These are phyloP conservation scores for Saccharomycodes ludwigii DNA, from an alignment of 805 yeast genomes.

Conservation along the genomic window DNA sequence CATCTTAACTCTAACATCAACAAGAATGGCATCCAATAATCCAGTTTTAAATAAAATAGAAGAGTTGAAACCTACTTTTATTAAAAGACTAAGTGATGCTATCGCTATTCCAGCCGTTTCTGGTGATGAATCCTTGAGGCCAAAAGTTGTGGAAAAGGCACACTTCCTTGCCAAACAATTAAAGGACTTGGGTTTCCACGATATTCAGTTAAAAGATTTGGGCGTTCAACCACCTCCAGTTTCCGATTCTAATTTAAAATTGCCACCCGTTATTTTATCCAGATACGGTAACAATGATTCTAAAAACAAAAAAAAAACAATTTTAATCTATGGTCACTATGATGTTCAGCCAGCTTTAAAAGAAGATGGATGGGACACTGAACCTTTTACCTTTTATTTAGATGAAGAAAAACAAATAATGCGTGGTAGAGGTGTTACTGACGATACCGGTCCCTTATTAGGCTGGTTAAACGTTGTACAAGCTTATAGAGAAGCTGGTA, in stretches of 20 bases:
- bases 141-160: slow-evolving; percentile 83
- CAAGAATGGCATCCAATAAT: too few relatives aligned
- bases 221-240: slow-evolving; percentile 93
- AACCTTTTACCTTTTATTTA: slow-evolving; percentile 66
- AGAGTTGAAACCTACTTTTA: slow-evolving; percentile 62
- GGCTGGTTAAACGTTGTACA: slow-evolving; percentile 92
- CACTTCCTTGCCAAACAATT: slow-evolving; percentile 65
- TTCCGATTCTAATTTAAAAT: slow-evolving; percentile 45
- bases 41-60: slow-evolving; percentile 45
- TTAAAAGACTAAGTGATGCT: slow-evolving; percentile 65
- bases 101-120: slow-evolving; percentile 93
- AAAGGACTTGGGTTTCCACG: slow-evolving; percentile 61
- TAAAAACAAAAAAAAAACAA: slow-evolving; percentile 69
- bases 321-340: slow-evolving; percentile 90
- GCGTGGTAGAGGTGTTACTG: slow-evolving; percentile 91
- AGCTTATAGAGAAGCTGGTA: slow-evolving; percentile 75
- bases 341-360: slow-evolving; percentile 93
- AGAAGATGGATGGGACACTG: slow-evolving; percentile 94
- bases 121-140: slow-evolving; percentile 78
- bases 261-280: slow-evolving; percentile 94
- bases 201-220: slow-evolving; percentile 67
- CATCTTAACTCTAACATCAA: too few relatives aligned
- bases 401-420: slow-evolving; percentile 55
- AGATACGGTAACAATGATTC: slow-evolving; percentile 70
- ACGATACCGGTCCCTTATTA: slow-evolving; percentile 95